A percentile compares a stretch with the other conserved stretches of the same genome.
Conservation (phyloP, 495 filamentous ascomycete species). For the Penicillium salamii region DNA sequence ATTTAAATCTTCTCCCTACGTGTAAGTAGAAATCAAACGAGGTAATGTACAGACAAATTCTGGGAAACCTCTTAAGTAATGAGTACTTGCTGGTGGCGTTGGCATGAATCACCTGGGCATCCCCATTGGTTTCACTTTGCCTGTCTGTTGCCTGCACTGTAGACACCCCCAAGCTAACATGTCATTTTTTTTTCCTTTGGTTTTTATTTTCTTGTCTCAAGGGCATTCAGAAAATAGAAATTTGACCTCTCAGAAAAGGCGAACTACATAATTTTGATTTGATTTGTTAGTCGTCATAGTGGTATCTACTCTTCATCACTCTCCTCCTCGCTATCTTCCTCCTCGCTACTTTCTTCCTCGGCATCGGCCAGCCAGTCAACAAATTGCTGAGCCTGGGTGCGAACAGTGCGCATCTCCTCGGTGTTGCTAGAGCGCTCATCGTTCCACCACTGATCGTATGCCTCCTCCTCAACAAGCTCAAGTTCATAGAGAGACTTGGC, state of each 20-base stretch:
- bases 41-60: no score
- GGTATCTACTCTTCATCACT: slow-evolving; percentile 19
- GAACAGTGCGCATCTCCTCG: slow-evolving; percentile 67
- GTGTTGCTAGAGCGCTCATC: slow-evolving; percentile 60
- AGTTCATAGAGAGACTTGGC: slow-evolving; percentile 78
- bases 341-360: slow-evolving; percentile 73
- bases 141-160: neutral
- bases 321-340: slow-evolving; percentile 50
- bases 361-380: slow-evolving; percentile 84
- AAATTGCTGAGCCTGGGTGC: slow-evolving; percentile 70
- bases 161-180: neutral
- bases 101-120: no score
- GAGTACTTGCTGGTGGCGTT: no score
- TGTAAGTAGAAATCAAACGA: no score
- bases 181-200: no score
- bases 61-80: no score
- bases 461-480: slow-evolving; percentile 88
- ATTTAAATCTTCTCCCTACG: no score
- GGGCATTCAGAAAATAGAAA: no score
- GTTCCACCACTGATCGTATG: slow-evolving; percentile 84
- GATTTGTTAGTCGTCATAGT: neutral
- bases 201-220: no score
- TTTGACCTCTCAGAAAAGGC: no score
- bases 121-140: no score
- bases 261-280: neutral